Evolutionary conservation across 2,329 filamentous ascomycete genomes (phyloP).

Genomic region (Nothopassalora personata): DNA sequence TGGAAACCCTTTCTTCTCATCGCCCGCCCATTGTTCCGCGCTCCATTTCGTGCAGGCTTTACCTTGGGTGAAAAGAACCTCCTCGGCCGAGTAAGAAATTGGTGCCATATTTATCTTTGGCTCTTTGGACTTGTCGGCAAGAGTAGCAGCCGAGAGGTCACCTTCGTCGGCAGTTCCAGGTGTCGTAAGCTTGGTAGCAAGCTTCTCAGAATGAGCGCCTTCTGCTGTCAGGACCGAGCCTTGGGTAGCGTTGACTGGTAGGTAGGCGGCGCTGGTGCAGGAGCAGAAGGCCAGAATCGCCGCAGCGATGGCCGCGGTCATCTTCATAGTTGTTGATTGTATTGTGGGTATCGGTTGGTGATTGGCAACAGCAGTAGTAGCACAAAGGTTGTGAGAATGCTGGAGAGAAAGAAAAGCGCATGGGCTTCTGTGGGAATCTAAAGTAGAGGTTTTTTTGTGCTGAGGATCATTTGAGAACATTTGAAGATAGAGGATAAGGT

Average conservation of each 20-base stretch:
- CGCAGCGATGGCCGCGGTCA: not conserved
- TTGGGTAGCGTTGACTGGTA: not conserved
- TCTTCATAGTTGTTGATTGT: not conserved
- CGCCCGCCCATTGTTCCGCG: too few relatives aligned
- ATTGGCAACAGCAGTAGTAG: not conserved
- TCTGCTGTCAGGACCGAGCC: not conserved
- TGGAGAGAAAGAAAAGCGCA: not conserved
- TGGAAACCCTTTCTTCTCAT: too few relatives aligned
- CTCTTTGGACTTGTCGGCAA: too few relatives aligned
- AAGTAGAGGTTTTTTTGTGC: not conserved
- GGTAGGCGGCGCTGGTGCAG: not conserved
- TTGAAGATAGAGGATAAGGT: too few relatives aligned
- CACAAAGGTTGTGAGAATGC: not conserved
- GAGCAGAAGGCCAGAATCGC: not conserved
- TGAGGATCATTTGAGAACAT: not conserved
- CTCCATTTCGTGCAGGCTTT: too few relatives aligned
- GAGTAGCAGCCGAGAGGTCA: too few relatives aligned
- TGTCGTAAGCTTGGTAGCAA: too few relatives aligned
- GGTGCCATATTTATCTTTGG: too few relatives aligned
- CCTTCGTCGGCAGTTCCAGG: too few relatives aligned
- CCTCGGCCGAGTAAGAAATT: too few relatives aligned
- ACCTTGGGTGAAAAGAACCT: too few relatives aligned
- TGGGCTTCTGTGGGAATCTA: not conserved
- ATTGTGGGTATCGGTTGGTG: not conserved
- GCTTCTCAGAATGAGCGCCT: too few relatives aligned